A percentile compares a stretch with the other conserved stretches of the same genome.
Conservation (phyloP, 164 flowering plant genomes). For the Vitis labrusca region DNA sequence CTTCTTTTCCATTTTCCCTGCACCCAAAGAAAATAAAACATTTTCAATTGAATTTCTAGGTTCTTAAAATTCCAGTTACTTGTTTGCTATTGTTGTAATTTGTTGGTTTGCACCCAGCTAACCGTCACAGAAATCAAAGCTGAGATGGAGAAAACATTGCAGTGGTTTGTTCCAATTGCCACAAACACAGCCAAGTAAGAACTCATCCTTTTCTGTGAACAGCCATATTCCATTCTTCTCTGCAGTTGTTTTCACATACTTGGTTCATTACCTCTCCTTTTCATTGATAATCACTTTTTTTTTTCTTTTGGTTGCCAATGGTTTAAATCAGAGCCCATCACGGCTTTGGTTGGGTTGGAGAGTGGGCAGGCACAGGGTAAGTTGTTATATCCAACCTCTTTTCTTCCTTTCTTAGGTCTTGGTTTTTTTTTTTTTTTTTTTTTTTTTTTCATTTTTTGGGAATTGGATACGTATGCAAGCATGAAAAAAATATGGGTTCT, state of each 20-base stretch:
- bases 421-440: no score
- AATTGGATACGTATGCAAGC: neutral
- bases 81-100: neutral
- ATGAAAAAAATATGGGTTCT: neutral
- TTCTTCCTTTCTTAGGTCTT: neutral
- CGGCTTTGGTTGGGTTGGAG: slow-evolving; percentile 90
- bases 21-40: neutral
- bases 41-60: neutral
- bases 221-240: neutral
- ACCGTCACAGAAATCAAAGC: slow-evolving; percentile 64
- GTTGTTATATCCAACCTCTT: slow-evolving; percentile 9
- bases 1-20: neutral
- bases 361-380: slow-evolving; percentile 85
- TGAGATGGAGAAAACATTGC: slow-evolving; percentile 81
- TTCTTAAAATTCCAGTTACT: neutral
- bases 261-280: neutral
- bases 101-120: slow-evolving; percentile 32
- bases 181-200: slow-evolving; percentile 72
- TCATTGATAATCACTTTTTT: neutral
- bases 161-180: slow-evolving; percentile 81
- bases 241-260: neutral
- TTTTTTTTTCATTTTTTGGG: no score
- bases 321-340: slow-evolving; percentile 65
- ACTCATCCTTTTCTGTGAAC: neutral
- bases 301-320: slow-evolving; percentile 5